A percentile compares a stretch with the other conserved stretches of the same genome.
These are phyloP conservation scores for Williopsis jadinii DNA, from an alignment of 1,139 yeast species.

Conservation along the genomic window DNA sequence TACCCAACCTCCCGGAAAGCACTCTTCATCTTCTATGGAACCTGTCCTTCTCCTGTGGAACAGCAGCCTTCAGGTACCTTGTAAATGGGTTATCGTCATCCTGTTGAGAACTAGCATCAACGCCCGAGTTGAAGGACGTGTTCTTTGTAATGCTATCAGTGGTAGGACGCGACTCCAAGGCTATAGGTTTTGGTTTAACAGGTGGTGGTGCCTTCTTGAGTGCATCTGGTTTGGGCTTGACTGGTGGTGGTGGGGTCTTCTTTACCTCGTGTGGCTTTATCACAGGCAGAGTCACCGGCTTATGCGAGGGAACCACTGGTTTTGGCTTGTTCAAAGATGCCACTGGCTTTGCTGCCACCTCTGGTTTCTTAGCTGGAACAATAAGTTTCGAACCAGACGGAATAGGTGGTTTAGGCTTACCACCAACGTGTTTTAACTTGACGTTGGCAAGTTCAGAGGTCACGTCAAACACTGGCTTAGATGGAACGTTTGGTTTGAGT, in stretches of 20 bases:
- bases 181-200: constrained; percentile 3
- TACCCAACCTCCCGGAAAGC: no score
- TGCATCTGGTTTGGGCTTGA: constrained; percentile 7
- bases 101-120: constrained; percentile 2
- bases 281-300: constrained; percentile 2
- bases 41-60: constrained; percentile 28
- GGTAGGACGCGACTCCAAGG: neutral
- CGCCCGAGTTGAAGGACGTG: neutral
- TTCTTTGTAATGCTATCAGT: neutral
- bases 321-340: constrained; percentile 12
- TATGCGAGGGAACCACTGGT: constrained; percentile 1
- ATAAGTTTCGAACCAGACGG: constrained; percentile 2
- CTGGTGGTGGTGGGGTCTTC: constrained; percentile 15
- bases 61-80: constrained; percentile 29
- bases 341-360: constrained; percentile 20
- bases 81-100: constrained; percentile 27
- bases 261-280: neutral
- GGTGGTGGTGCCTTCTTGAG: constrained; percentile 13
- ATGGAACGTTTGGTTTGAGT: no score
- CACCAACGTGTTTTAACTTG: neutral
- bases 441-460: no score
- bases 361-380: constrained; percentile 14
- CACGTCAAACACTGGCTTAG: no score
- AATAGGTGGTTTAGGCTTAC: constrained; percentile 5
- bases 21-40: constrained; percentile 9